phyloP scores from a whole-genome alignment of 306 rosid species.

The Cicer pinnatifidum region DNA sequence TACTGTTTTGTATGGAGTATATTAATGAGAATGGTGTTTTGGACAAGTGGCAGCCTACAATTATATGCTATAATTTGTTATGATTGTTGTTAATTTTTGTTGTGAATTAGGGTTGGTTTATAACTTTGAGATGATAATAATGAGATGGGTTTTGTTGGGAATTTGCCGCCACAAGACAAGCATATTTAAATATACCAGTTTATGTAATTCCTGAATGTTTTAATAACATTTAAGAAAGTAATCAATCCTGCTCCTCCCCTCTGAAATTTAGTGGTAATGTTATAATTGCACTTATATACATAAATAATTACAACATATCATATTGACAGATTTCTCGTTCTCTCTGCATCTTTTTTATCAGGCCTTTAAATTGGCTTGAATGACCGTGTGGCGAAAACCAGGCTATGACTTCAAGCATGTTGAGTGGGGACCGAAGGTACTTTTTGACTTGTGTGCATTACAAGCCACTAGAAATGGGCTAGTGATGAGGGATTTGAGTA shows the following conservation, averaged over 20 bases:
- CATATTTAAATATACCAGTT: neutral
- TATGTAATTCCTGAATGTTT: neutral
- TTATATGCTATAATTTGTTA: constrained; percentile 18
- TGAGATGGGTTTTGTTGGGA: constrained; percentile 5
- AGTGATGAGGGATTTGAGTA: constrained; percentile 23
- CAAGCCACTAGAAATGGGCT: constrained; percentile 18
- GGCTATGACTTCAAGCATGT: constrained; percentile 81
- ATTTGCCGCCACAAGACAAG: constrained; percentile 7
- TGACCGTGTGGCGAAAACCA: constrained; percentile 66
- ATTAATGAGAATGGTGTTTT: constrained; percentile 19
- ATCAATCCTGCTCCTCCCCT: neutral
- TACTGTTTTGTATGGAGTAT: constrained; percentile 1
- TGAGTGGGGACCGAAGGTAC: constrained; percentile 92
- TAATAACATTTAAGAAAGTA: constrained; percentile 22
- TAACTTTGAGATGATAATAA: neutral
- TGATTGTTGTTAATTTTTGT: neutral
- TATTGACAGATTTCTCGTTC: constrained; percentile 28
- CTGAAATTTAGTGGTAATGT: constrained; percentile 10
- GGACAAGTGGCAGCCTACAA: constrained; percentile 5
- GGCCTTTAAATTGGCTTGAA: constrained; percentile 71
- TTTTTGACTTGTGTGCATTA: constrained; percentile 3
- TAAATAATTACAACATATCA: constrained; percentile 28
- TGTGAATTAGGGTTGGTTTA: constrained; percentile 30
- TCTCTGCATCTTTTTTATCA: constrained; percentile 37
- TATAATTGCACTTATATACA: neutral